Conservation (phyloP, 768 basidiomycete species). For the Hemileccinum impolitum region DNA sequence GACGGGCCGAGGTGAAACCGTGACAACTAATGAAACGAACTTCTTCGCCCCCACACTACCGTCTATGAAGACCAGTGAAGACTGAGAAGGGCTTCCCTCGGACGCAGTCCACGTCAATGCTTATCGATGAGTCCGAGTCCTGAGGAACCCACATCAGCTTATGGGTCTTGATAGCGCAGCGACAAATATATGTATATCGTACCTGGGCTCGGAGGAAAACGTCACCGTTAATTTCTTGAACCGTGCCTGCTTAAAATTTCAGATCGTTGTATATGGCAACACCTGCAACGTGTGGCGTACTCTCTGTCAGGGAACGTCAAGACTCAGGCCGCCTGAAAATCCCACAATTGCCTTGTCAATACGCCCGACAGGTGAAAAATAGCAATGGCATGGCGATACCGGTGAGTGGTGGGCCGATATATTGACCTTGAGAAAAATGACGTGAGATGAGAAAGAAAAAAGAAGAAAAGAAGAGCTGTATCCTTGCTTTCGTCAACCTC, state of each 20-base stretch:
- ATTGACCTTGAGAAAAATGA: not conserved
- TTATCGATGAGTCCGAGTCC: not conserved
- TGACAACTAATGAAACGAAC: conserved; percentile 1
- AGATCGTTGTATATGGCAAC: not conserved
- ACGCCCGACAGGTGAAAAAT: not conserved
- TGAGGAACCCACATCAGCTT: not conserved
- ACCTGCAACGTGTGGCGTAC: not conserved
- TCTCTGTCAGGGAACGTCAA: not conserved
- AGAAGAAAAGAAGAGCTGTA: not conserved
- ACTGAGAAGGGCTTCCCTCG: not conserved
- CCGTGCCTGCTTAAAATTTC: conserved; percentile 8
- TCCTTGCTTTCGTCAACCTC: not conserved
- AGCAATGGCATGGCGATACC: not conserved
- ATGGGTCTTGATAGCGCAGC: not conserved
- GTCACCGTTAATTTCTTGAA: conserved; percentile 3
- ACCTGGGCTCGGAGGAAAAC: conserved; percentile 8
- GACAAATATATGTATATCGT: conserved; percentile 7
- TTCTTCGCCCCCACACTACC: not conserved
- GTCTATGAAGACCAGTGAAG: not conserved
- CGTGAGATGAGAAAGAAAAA: not conserved
- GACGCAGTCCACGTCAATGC: not conserved
- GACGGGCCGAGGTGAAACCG: not conserved
- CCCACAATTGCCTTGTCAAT: not conserved
- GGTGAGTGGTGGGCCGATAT: not conserved
- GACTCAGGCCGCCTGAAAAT: not conserved